phyloP scores from a whole-genome alignment of 805 yeast genomes.

The Tetrapisispora fleetii region DNA sequence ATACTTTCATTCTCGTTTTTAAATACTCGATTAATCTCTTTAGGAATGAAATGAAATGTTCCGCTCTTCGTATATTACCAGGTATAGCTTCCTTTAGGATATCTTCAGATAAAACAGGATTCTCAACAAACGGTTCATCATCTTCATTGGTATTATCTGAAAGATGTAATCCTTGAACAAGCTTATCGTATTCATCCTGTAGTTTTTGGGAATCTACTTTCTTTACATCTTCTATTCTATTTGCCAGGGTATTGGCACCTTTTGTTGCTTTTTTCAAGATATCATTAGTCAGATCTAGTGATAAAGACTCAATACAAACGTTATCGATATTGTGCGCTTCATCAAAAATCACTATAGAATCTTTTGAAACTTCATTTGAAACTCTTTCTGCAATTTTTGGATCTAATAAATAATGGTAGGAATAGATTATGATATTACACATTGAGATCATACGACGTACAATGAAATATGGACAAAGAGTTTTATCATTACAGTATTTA shows the following conservation, averaged over 20 bases:
- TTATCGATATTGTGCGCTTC: slow-evolving; percentile 98
- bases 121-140: slow-evolving; percentile 56
- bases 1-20: slow-evolving; percentile 93
- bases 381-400: slow-evolving; percentile 97
- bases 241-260: slow-evolving; percentile 74
- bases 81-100: slow-evolving; percentile 88
- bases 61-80: slow-evolving; percentile 94
- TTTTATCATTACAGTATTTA: slow-evolving; percentile 65
- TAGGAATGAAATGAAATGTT: slow-evolving; percentile 88
- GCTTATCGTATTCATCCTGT: slow-evolving; percentile 81
- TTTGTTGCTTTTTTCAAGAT: slow-evolving; percentile 74
- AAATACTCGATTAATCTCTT: slow-evolving; percentile 88
- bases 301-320: slow-evolving; percentile 92
- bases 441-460: slow-evolving; percentile 95
- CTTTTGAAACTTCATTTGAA: slow-evolving; percentile 82
- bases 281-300: slow-evolving; percentile 87
- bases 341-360: slow-evolving; percentile 89
- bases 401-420: slow-evolving; percentile 90
- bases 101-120: slow-evolving; percentile 81
- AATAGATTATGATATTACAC: slow-evolving; percentile 89
- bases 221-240: slow-evolving; percentile 77
- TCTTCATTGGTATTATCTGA: slow-evolving; percentile 56
- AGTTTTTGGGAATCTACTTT: slow-evolving; percentile 71
- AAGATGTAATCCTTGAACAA: slow-evolving; percentile 82
- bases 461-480: slow-evolving; percentile 92